phyloP scores from a whole-genome alignment of 2,329 filamentous ascomycete species.

The Esteya vermicola region DNA sequence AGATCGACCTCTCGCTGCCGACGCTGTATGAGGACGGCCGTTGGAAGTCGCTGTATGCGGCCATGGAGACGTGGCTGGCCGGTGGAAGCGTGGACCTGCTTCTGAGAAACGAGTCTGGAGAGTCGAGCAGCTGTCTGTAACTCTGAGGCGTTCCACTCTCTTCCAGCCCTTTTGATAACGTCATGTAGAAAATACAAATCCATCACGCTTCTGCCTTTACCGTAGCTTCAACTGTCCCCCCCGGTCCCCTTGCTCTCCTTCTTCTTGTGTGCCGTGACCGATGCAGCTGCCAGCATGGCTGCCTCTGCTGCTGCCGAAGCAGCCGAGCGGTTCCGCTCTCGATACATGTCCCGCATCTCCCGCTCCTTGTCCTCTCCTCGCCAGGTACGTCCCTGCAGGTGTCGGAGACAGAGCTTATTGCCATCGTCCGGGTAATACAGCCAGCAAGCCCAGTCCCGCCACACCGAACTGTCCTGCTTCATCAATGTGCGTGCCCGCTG shows the following conservation, averaged over 20 bases:
- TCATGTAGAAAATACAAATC: background rate
- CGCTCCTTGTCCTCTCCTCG: constrained; percentile 21
- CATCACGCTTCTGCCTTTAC: background rate
- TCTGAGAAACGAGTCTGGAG: background rate
- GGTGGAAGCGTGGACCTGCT: background rate
- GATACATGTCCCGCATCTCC: constrained; percentile 7
- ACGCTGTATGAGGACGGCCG: constrained; percentile 20
- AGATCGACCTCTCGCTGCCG: constrained; percentile 24
- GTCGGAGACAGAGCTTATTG: constrained; percentile 29
- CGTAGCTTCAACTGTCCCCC: no score
- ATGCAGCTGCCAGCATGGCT: constrained; percentile 1
- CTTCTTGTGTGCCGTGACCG: background rate
- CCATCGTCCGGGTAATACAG: constrained; percentile 35
- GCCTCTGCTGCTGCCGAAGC: constrained; percentile 1
- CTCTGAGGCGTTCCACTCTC: no score
- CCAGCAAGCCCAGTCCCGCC: constrained; percentile 40
- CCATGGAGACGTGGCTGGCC: constrained; percentile 26
- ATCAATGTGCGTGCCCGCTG: constrained; percentile 40
- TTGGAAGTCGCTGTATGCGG: constrained; percentile 26
- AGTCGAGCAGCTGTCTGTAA: no score
- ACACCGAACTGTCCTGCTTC: constrained; percentile 34
- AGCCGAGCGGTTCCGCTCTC: constrained; percentile 5
- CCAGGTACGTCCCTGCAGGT: constrained; percentile 37
- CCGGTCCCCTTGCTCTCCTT: no score
- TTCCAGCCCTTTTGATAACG: no score